These are phyloP conservation scores for Colletotrichum nymphaeae DNA, from an alignment of 2,329 filamentous ascomycete species.

Conservation along the genomic window DNA sequence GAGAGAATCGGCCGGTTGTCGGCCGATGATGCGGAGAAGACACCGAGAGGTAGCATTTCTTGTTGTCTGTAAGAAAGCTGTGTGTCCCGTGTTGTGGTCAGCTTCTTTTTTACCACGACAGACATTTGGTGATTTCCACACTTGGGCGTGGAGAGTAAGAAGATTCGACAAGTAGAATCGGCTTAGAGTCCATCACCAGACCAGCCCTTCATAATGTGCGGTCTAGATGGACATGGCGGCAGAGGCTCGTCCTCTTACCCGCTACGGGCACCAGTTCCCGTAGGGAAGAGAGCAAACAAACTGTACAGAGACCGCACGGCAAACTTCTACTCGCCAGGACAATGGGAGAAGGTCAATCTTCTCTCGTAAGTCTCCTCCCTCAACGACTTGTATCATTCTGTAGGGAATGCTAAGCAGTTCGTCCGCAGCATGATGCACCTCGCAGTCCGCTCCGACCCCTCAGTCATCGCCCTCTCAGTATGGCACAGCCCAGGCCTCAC, in stretches of 20 bases:
- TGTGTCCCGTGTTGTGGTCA: no score
- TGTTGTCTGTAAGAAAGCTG: not conserved
- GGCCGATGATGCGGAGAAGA: not conserved
- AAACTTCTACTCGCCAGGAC: conserved; percentile 38
- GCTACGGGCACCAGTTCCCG: conserved; percentile 18
- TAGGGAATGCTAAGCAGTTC: accelerated
- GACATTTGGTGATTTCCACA: not conserved
- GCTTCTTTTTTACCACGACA: not conserved
- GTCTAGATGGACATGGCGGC: not conserved
- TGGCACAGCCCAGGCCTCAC: conserved; percentile 36
- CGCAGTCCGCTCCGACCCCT: conserved; percentile 26
- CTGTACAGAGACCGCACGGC: conserved; percentile 37
- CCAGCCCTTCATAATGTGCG: conserved; percentile 7
- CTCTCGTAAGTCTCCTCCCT: conserved; percentile 27
- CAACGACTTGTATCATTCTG: not conserved
- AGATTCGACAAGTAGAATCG: not conserved
- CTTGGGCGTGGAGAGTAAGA: not conserved
- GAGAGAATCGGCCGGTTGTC: not conserved
- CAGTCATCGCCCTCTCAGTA: conserved; percentile 34
- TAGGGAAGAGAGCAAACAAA: conserved; percentile 28
- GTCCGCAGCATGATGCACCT: conserved; percentile 30
- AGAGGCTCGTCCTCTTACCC: conserved; percentile 25
- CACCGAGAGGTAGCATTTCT: not conserved
- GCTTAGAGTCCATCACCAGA: not conserved
- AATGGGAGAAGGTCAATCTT: conserved; percentile 39